These are phyloP conservation scores for Dendrobium chrysotoxum DNA, from an alignment of 106 monocot genomes.

Conservation along the genomic window DNA sequence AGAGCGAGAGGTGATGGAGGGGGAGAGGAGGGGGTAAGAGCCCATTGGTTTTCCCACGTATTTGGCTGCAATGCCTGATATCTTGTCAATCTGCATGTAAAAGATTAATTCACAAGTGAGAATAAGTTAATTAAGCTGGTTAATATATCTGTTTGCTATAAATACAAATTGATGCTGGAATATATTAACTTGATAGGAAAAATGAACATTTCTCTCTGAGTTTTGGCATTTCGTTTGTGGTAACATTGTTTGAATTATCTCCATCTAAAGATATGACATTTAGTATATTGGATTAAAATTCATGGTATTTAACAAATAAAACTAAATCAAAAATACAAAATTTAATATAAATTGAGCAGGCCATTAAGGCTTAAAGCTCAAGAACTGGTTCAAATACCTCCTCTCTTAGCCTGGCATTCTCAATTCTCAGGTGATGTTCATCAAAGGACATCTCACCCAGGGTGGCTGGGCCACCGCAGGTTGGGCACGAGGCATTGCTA, in stretches of 20 bases:
- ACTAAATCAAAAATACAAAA: too few species aligned
- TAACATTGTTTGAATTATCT: too few species aligned
- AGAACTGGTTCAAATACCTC: slow-evolving; percentile 35
- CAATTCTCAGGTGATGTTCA: slow-evolving; percentile 79
- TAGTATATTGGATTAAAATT: too few species aligned
- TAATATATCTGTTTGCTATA: too few species aligned
- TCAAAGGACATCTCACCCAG: slow-evolving; percentile 97
- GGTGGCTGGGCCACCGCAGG: slow-evolving; percentile 84
- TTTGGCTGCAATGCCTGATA: slow-evolving; percentile 82
- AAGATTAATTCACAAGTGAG: too few species aligned
- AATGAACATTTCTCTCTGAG: too few species aligned
- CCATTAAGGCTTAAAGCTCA: neutral
- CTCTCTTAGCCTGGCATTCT: slow-evolving; percentile 79
- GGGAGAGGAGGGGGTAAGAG: slow-evolving; percentile 44
- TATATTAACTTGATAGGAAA: too few species aligned
- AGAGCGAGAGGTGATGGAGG: slow-evolving; percentile 30
- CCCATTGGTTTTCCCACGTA: slow-evolving; percentile 73
- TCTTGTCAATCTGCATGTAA: slow-evolving; percentile 63
- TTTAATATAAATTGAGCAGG: neutral
- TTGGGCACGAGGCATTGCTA: slow-evolving; percentile 80
- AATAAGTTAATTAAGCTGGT: too few species aligned
- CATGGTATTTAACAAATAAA: too few species aligned
- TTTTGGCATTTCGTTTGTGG: too few species aligned
- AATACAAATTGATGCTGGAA: too few species aligned
- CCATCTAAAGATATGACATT: too few species aligned